Evolutionary conservation across 257 asterid genomes (phyloP), one percentile per base, ranked within the genome.

Genomic region (Plantago ovata): DNA sequence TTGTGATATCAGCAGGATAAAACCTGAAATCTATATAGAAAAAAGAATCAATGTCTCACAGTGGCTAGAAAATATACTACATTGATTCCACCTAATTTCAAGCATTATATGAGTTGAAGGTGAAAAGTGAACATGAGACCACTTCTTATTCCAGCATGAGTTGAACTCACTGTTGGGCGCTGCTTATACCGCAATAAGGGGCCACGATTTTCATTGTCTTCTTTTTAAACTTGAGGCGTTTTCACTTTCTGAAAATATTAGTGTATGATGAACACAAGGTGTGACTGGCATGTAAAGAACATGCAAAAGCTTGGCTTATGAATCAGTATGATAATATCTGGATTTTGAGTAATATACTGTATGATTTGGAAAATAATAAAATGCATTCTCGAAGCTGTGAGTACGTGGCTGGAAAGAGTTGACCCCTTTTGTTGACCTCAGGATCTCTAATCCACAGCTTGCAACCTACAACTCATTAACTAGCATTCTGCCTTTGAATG

Each of bases 401-500:
- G 36, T 28, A 28, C 7, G 36, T 28, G 36, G 51, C 22, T 45
- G 19, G 9, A 45, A 0, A 45, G 9, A 45, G 9, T 45, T 45
- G 14, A 45, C 51, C 10, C 7, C 21, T 45, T 6, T 10, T n/a
- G n/a, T 10, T 45, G 51, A 45, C n/a, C 45, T 40, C 3, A 28
- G 36, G 36, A 28, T 8, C 10, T 4, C 45, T 10, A 13, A 40
- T n/a, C n/a, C n/a, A n/a, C n/a, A n/a, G n/a, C 3, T 8, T 40
- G 3, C n/a, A 13, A 3, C 10, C 45, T 40, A 2, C 14, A 39
- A 40, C 45, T 40, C n/a, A 10, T 40, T 11, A 40, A 40, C 45
- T 40, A 13, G n/a, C 13, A 13, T 40, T 40, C 43, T 63, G 24
- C 40, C 28, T 68, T 33, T 19, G 45, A 13, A 58, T 48, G 38